Evolutionary conservation across 1,284 basidiomycete species (phyloP).

Genomic region (Ganoderma meredithae): DNA sequence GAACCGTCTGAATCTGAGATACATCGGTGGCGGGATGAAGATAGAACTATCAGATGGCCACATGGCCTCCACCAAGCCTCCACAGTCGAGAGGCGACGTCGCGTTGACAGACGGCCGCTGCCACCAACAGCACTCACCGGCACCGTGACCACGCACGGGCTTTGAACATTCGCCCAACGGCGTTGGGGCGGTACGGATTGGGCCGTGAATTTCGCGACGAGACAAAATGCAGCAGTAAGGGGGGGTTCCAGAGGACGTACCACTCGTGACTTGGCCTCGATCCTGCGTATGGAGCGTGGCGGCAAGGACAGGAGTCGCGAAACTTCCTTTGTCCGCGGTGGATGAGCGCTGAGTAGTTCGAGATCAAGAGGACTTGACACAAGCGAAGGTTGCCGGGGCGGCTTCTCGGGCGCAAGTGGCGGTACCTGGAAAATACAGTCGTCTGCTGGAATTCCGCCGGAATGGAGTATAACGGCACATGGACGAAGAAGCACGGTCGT

Average conservation of each 20-base stretch:
- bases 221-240: not conserved
- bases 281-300: not conserved
- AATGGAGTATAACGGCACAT: conserved; percentile 13
- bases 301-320: not conserved
- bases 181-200: not conserved
- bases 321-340: not conserved
- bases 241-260: not conserved
- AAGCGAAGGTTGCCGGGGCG: not conserved
- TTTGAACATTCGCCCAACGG: not conserved
- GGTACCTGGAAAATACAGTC: not conserved
- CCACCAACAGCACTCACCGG: not conserved
- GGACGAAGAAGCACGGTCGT: conserved; percentile 21
- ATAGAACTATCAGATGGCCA: not conserved
- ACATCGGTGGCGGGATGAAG: not conserved
- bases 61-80: not conserved
- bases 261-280: not conserved
- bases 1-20: not conserved
- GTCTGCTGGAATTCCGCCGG: not conserved
- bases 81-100: not conserved
- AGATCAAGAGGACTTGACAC: not conserved
- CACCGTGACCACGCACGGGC: not conserved
- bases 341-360: too few species aligned
- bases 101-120: not conserved
- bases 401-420: not conserved
- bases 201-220: not conserved